Percentiles rank a stretch among this genome's conserved stretches.
Evolutionary conservation across 179 eudicot species (phyloP).

Genomic region (Actinidia polygama): DNA sequence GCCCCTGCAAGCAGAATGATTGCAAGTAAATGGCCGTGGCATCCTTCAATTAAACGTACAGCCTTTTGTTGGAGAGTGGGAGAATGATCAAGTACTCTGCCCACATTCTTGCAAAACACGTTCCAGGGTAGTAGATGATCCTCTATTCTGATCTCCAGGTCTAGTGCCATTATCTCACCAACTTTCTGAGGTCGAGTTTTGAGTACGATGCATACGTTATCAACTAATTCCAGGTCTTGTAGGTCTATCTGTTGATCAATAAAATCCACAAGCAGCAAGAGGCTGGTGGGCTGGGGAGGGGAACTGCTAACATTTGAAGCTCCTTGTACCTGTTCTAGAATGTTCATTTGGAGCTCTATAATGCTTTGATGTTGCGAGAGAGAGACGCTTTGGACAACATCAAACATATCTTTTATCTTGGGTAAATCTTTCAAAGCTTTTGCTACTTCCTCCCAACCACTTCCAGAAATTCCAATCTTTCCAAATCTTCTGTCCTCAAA

Average conservation of each 20-base stretch:
- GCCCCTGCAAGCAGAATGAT: slow-evolving; percentile 11
- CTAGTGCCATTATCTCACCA: not conserved
- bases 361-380: not conserved
- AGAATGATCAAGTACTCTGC: too few species aligned
- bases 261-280: not conserved
- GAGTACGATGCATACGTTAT: not conserved
- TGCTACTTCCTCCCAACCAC: not conserved
- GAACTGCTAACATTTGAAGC: not conserved
- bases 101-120: not conserved
- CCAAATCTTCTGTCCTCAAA: not conserved
- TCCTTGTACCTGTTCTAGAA: not conserved
- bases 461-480: not conserved
- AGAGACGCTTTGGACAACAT: not conserved
- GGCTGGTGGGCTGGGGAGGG: not conserved
- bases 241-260: not conserved
- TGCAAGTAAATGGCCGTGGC: slow-evolving; percentile 5
- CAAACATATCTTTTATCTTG: not conserved
- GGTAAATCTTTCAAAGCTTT: not conserved
- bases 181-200: not conserved
- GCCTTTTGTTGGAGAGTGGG: not conserved
- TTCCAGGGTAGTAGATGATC: slow-evolving; percentile 8
- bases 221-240: not conserved
- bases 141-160: slow-evolving; percentile 2
- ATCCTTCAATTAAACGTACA: not conserved
- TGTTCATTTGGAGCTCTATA: not conserved